Evolutionary conservation across 768 basidiomycete species (phyloP), one percentile per base, ranked within the genome.

Genomic region (Boletales sp.): DNA sequence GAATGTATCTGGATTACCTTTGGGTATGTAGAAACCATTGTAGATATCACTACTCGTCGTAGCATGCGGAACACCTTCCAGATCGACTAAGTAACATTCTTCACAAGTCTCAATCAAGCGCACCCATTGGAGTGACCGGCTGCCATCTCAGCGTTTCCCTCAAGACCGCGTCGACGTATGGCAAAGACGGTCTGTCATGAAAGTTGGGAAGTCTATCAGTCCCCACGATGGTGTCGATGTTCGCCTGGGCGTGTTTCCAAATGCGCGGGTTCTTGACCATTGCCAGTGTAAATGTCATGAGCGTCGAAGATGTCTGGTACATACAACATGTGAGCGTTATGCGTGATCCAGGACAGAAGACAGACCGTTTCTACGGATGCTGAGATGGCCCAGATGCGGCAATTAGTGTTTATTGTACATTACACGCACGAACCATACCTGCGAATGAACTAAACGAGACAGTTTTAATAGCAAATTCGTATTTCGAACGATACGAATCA

Each of bases 131-230:
- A 27, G 19, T 36, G 8, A 42, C 17, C 2, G 59, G 59, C 3
- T 50, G 19, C 54, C 52, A 59, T 37, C 63, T 45, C 8, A 52
- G 24, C 14, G 45, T 46, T 40, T 64, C 61, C 18, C 54, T 44
- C 5, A 60, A 8, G n/a, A 64, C 27, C 15, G 58, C 52, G 8
- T 53, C 48, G 41, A 60, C 18, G 47, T 60, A 36, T 54, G 58
- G 52, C 18, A 53, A 11, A 51, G 54, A 48, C 48, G 47, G 32
- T 53, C 45, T 17, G 55, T 62, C 60, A 48, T 60, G 24, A 56
- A 60, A 30, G 55, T 52, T 10, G 54, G 39, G 48, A 52, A 57
- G 31, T 39, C 45, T 50, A 41, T 53, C 30, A 4, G 10, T 42
- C 12, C 53, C 49, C 8, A 55, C 14, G 4, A 45, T 40, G 13